Conservation (phyloP, 169 alveolate genomes). For the Plasmodium cynomolgi region DNA sequence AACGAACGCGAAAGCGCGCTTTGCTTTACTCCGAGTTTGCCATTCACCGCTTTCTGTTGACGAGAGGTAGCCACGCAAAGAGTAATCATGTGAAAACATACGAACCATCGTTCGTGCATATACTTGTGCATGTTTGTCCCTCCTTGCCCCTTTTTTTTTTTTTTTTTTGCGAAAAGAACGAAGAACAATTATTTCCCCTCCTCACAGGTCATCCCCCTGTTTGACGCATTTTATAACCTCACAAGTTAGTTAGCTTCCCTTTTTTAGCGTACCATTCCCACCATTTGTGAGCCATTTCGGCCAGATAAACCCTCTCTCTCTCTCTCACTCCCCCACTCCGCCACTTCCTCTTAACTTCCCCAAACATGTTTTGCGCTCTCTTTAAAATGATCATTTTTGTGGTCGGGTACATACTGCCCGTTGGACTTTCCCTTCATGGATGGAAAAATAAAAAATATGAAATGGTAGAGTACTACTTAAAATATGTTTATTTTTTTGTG, state of each 20-base stretch:
- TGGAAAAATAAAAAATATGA: slow-evolving; percentile 54
- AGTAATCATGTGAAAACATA: not conserved
- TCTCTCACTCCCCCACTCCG: not conserved
- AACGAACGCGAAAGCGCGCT: not conserved
- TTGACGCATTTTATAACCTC: not conserved
- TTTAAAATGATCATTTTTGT: slow-evolving; percentile 11
- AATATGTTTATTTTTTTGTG: slow-evolving; percentile 39
- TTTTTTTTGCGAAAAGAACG: not conserved
- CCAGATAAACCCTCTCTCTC: not conserved
- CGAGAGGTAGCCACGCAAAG: not conserved
- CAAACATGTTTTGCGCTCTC: slow-evolving; percentile 23
- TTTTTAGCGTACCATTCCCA: not conserved
- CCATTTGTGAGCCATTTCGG: not conserved
- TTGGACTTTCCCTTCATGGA: slow-evolving; percentile 40
- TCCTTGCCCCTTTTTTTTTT: not conserved
- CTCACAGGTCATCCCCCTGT: not conserved
- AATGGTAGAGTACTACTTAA: slow-evolving; percentile 41
- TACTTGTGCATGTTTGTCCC: not conserved
- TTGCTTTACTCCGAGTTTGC: not conserved
- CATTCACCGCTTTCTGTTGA: not conserved
- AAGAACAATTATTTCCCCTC: not conserved
- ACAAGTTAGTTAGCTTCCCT: not conserved
- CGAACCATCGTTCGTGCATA: not conserved
- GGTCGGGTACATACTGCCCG: slow-evolving; percentile 25
- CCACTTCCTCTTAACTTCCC: not conserved